Conservation (phyloP, 1,139 yeast genomes). For the Blastobotrys arbuscula region DNA sequence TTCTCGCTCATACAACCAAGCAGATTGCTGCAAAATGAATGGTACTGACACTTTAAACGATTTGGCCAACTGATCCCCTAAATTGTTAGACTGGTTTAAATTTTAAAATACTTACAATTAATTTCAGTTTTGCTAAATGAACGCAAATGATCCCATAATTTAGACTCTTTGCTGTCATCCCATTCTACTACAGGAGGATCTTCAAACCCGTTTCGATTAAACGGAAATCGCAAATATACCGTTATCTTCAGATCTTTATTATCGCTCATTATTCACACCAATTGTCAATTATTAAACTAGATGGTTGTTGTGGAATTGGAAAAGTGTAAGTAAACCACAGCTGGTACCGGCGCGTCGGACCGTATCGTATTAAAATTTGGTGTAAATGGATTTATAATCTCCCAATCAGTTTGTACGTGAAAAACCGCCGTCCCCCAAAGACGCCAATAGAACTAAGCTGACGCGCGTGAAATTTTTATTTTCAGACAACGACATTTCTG, state of each 20-base stretch:
- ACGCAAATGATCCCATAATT: constrained; percentile 39
- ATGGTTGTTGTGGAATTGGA: no score
- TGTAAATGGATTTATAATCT: no score
- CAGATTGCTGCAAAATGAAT: constrained; percentile 43
- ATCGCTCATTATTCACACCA: background rate
- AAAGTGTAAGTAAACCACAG: no score
- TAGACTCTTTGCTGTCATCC: constrained; percentile 38
- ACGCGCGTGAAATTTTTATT: no score
- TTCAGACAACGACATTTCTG: no score
- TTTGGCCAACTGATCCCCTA: constrained; percentile 20
- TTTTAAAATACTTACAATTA: constrained; percentile 32
- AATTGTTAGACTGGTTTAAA: background rate
- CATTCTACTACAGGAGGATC: constrained; percentile 41
- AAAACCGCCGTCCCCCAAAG: no score
- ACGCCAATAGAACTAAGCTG: no score
- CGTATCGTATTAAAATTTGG: no score
- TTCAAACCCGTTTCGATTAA: constrained; percentile 37
- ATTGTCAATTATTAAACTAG: no score
- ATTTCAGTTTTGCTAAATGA: constrained; percentile 35
- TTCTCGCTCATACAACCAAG: constrained; percentile 44
- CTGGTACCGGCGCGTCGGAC: no score
- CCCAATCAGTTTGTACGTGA: no score
- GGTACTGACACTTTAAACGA: constrained; percentile 38
- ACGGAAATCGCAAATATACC: constrained; percentile 38
- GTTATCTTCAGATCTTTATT: constrained; percentile 14